A percentile compares a stretch with the other conserved stretches of the same genome.
These are phyloP conservation scores for Arxiozyma slooffiae DNA, from an alignment of 1,139 yeast genomes.

Conservation along the genomic window DNA sequence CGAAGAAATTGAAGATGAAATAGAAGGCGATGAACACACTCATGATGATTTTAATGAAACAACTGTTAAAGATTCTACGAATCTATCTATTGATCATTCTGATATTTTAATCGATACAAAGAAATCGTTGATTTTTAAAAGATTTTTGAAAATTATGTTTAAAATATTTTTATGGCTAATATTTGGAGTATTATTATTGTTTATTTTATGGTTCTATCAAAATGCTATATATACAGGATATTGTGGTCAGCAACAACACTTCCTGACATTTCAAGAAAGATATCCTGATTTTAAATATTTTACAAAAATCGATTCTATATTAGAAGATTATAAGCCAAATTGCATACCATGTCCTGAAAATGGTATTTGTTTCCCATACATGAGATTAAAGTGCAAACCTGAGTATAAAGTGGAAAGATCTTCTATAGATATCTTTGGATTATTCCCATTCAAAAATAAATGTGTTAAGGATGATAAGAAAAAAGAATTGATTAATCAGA, in stretches of 20 bases:
- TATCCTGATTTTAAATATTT: conserved; percentile 12
- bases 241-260: conserved; percentile 47
- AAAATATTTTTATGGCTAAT: conserved; percentile 9
- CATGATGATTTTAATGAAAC: background rate
- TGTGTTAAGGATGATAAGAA: conserved; percentile 76
- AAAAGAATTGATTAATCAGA: conserved; percentile 56
- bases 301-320: conserved; percentile 14
- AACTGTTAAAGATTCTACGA: background rate
- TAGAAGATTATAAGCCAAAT: conserved; percentile 38
- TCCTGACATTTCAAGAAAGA: conserved; percentile 23
- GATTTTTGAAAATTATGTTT: background rate
- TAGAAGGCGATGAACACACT: background rate
- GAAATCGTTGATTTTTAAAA: background rate
- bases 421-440: conserved; percentile 46
- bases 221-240: conserved; percentile 52
- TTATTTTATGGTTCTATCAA: conserved; percentile 53
- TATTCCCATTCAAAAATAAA: conserved; percentile 48
- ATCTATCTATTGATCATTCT: background rate
- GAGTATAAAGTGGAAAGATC: conserved; percentile 53
- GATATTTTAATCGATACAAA: background rate
- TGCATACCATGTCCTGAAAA: conserved; percentile 77
- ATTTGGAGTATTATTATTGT: conserved; percentile 16
- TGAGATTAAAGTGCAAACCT: conserved; percentile 56
- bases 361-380: conserved; percentile 58
- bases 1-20: conserved; percentile 13